Evolutionary conservation across 1,284 basidiomycete genomes (phyloP), one percentile per base, ranked within the genome.

Genomic region (Agaricales sp.): DNA sequence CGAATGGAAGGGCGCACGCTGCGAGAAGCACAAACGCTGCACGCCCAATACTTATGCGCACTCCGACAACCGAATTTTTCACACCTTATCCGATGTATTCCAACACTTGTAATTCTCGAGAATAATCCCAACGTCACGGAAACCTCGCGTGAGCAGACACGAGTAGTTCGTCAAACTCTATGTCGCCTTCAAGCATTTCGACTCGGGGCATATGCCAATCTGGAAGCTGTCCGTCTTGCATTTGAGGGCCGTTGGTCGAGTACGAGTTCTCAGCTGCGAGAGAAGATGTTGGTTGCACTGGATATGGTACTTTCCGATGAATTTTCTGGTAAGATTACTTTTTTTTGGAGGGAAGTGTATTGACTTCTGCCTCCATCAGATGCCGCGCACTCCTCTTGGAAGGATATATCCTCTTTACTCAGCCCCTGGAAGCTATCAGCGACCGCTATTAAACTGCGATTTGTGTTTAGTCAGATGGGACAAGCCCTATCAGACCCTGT

Each of bases 391-490:
- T 74, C 20, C 75, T 35, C 77, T 43, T 82, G 80, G 72, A 73
- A 77, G 13, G 68, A 75, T 49, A 73, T 81, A 3, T 77, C 77
- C 0, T 78, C 74, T 19, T 67, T 82, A 35, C 69, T 89, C 20
- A 87, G 82, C 53, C 87, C 86, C 0, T 90, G 87, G 85, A 85
- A 85, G 58, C 75, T 89, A 26, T 78, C 82, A 14, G 83, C 82
- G 1, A 87, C 87, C 0, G 80, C 82, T 1, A 80, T 88, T 49
- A 81, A 88, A 57, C 73, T 88, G 52, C 81, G 87, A 48, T 76
- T 89, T 39, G 76, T 81, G 23, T 68, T 88, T 49, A 76, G 82
- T 58, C 82, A 86, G 56, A 67, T 88, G 54, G 81, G 80, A 25
- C 73, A 79, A 48, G 77, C 77, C 3, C 69, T 87, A 24, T 65